phyloP scores from a whole-genome alignment of 495 filamentous ascomycete genomes.

The Aspergillus avenaceus region DNA sequence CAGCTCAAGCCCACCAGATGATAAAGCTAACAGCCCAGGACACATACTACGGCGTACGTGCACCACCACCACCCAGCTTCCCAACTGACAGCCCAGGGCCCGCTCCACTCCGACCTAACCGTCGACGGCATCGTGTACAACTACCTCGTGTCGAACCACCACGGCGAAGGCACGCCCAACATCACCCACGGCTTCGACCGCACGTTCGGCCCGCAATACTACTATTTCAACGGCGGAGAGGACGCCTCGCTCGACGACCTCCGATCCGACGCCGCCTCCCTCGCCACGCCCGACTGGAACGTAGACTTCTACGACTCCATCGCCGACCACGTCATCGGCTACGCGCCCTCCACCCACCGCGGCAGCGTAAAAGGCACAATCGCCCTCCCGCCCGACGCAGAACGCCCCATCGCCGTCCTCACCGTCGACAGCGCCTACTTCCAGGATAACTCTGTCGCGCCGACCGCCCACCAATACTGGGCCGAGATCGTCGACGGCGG shows the following conservation, averaged over 20 bases:
- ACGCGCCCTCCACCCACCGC: slow-evolving; percentile 40
- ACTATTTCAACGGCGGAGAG: slow-evolving; percentile 51
- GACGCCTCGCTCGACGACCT: slow-evolving; percentile 37
- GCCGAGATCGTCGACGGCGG: slow-evolving; percentile 44
- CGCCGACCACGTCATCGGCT: slow-evolving; percentile 49
- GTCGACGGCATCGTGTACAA: slow-evolving; percentile 58
- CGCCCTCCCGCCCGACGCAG: slow-evolving; percentile 41
- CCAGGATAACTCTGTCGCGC: slow-evolving; percentile 52
- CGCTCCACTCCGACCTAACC: slow-evolving; percentile 51
- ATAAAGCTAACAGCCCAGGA: slow-evolving; percentile 21
- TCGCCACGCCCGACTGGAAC: slow-evolving; percentile 48
- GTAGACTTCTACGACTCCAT: slow-evolving; percentile 53
- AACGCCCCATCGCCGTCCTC: slow-evolving; percentile 46
- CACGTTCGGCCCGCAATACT: slow-evolving; percentile 55
- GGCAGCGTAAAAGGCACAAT: slow-evolving; percentile 39
- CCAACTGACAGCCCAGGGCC: slow-evolving; percentile 35
- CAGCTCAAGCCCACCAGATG: not conserved
- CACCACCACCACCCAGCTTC: too few species aligned
- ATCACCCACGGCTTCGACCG: slow-evolving; percentile 57
- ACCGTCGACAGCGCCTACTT: slow-evolving; percentile 49
- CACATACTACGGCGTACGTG: slow-evolving; percentile 49
- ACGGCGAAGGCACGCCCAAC: slow-evolving; percentile 52
- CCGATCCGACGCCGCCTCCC: slow-evolving; percentile 42
- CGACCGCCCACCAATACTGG: slow-evolving; percentile 54
- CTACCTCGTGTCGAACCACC: slow-evolving; percentile 50